Percentiles rank a stretch among this genome's conserved stretches.
These are phyloP conservation scores for Gamarada debralockiae DNA, from an alignment of 495 filamentous ascomycete species.

Conservation along the genomic window DNA sequence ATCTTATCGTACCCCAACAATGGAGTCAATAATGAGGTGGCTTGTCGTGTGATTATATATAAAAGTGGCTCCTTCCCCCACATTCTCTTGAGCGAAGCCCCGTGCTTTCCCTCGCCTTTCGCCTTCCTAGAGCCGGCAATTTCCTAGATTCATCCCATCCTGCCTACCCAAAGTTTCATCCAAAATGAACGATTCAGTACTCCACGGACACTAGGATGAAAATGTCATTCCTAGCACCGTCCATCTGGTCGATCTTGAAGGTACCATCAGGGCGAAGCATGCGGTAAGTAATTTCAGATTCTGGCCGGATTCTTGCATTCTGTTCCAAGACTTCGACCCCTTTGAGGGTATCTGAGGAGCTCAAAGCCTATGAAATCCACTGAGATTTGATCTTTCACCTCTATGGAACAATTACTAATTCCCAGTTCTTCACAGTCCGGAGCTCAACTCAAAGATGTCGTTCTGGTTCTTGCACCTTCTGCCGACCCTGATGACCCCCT, in stretches of 20 bases:
- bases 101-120: neutral
- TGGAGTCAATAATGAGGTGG: neutral
- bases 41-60: neutral
- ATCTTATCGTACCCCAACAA: neutral
- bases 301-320: constrained; percentile 24
- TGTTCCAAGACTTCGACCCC: constrained; percentile 29
- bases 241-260: constrained; percentile 30
- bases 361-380: too few relatives aligned
- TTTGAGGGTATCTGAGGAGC: too few relatives aligned
- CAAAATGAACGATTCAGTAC: neutral
- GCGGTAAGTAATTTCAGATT: too few relatives aligned
- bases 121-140: neutral
- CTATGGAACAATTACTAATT: too few relatives aligned
- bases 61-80: neutral
- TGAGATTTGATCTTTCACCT: too few relatives aligned
- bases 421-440: too few relatives aligned
- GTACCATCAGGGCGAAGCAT: constrained; percentile 34
- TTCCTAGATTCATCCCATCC: too few relatives aligned
- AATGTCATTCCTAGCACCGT: constrained; percentile 26
- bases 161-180: too few relatives aligned
- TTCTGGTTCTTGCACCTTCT: constrained; percentile 57
- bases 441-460: constrained; percentile 38
- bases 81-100: too few relatives aligned
- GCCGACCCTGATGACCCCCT: constrained; percentile 57
- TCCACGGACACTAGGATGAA: constrained; percentile 5